Conservation (phyloP, 2,329 filamentous ascomycete genomes). For the Zymoseptoria ardabiliae region DNA sequence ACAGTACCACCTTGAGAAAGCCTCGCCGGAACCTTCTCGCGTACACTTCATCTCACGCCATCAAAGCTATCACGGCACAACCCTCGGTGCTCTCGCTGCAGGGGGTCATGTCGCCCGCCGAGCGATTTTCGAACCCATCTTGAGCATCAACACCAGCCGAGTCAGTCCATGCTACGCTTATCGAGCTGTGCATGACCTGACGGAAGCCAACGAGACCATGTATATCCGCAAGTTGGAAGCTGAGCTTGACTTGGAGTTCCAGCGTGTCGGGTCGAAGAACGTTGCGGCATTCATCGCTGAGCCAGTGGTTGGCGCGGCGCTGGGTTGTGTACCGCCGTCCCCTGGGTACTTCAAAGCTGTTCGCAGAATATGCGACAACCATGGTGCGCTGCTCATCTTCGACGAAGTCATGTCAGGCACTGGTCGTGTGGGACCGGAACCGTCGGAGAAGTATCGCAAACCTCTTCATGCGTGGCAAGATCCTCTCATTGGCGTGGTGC, state of each 20-base stretch:
- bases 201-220: constrained; percentile 46
- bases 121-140: constrained; percentile 53
- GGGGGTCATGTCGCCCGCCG: constrained; percentile 56
- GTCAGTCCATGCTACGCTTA: constrained; percentile 64
- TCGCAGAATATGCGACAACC: constrained; percentile 58
- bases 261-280: constrained; percentile 53
- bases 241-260: constrained; percentile 63
- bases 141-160: constrained; percentile 46
- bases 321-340: constrained; percentile 61
- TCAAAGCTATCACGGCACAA: constrained; percentile 64
- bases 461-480: constrained; percentile 56
- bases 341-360: constrained; percentile 64
- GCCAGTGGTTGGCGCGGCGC: constrained; percentile 61
- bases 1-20: constrained; percentile 58
- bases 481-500: constrained; percentile 43
- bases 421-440: constrained; percentile 47
- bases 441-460: constrained; percentile 21
- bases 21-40: constrained; percentile 45
- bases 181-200: constrained; percentile 41
- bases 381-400: constrained; percentile 68
- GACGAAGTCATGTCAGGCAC: constrained; percentile 72
- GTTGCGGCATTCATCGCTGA: constrained; percentile 69
- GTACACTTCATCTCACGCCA: constrained; percentile 57
- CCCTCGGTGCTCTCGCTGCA: constrained; percentile 58
- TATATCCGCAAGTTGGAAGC: constrained; percentile 55